Base-by-base conservation (phyloP, 768 basidiomycete genomes). In the Termitomyces sp. region DNA sequence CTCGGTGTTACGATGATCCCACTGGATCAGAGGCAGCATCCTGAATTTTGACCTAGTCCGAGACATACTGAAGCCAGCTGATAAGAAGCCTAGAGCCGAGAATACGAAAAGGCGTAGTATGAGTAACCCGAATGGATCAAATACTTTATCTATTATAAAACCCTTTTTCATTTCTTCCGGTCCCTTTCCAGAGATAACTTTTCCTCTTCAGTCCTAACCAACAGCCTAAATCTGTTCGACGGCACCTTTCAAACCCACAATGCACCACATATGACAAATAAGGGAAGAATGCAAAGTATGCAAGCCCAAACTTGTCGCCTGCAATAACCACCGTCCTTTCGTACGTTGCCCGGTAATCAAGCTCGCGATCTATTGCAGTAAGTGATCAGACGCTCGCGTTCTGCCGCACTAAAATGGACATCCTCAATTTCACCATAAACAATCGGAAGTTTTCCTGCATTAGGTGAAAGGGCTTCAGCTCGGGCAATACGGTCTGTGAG, bases 371-470 rank as follows among this genome's bases (percentile, higher is more conserved):
- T 3, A 70, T 58, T 2, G 56, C 57, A 7, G 57, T 50, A 36
- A 7, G 57, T 50, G 32, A 65, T 62, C 13, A 68, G 59, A 22
- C 56, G 33, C 7, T 56, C 33, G n/a, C 65, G 60, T 41, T 66
- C 51, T 9, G 55, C 41, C 13, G 36, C 58, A 28, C 62, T 56
- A 41, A 66, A 67, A 59, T 66, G 63, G 10, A 62, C 63, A 50
- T 70, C 68, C 56, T 68, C 69, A 6, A 69, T 5, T 10, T 61
- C 63, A 50, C 68, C 67, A 47, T 67, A 68, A 22, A 57, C 57
- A 67, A 60, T 41, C 63, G 65, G 26, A 70, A 58, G 36, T 65
- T 64, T 60, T 70, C 68, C 41, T 70, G 69, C 4, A 68, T n/a
- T 60, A 20, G 64, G 65, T 4, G 64, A 54, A 30, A 69, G 62